Base-by-base conservation (phyloP, 192 early-diverging fungal genomes). In the Linnemannia exigua region DNA sequence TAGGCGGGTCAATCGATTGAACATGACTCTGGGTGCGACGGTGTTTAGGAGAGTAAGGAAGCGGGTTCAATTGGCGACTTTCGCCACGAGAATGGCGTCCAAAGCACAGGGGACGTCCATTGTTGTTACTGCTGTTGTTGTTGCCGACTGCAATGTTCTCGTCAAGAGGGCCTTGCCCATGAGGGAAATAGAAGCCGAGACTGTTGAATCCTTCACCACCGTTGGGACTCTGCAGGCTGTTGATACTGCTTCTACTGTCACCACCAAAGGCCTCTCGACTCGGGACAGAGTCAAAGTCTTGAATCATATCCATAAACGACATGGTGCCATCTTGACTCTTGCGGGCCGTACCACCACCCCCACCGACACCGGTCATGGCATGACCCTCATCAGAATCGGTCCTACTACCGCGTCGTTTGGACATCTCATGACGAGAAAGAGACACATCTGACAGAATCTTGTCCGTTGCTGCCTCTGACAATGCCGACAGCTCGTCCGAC, bases 21-120 rank as follows among this genome's bases (percentile, higher is more conserved):
- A 74, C 51, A 22, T 77, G 75, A 74, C 81, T 83, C 33, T 77
- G 70, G 33, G 75, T 77, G 1, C 81, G 54, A 19, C 81, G 75
- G 47, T 83, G 81, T 6, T 75, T 52, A 51, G 75, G 58, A 1
- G 76, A 36, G 6, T 58, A 41, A 38, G 72, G 71, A 8, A 77
- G 47, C 12, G 63, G 71, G 14, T 71, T 58, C 28, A 77, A 63
- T 25, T 46, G 28, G n/a, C 54, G 36, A n/a, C 50, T 74, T 9
- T 75, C 38, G 14, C 3, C 6, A 2, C 67, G 73, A 15, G 50
- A n/a, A 58, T 75, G 63, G 14, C 31, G 70, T n/a, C 38, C 36
- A 22, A 70, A 36, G 7, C 38, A 38, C 68, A 33, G 25, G 15
- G 12, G 58, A 31, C 58, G 19, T 69, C 67, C 67, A 69, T 11